Conservation (phyloP, 805 yeast species). For the Kodamaea sagamina region DNA sequence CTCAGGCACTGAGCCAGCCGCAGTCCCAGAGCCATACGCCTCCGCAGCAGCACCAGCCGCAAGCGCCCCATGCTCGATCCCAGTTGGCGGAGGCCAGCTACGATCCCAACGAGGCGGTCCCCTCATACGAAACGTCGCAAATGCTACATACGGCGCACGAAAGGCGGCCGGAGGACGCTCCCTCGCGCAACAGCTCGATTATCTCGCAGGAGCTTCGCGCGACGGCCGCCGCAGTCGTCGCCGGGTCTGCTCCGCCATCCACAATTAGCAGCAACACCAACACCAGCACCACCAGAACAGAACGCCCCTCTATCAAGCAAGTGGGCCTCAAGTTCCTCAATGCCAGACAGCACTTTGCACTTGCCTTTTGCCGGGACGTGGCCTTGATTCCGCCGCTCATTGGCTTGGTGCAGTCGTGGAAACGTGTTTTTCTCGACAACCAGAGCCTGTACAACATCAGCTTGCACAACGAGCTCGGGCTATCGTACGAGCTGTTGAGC, state of each 20-base stretch:
- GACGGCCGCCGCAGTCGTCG: conserved; percentile 5
- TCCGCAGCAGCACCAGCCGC: conserved; percentile 9
- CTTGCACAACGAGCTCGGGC: conserved; percentile 11
- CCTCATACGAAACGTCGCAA: conserved; percentile 46
- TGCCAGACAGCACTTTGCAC: conserved; percentile 71
- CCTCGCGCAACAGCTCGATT: conserved; percentile 10
- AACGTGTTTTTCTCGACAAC: conserved; percentile 27
- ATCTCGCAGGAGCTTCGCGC: conserved; percentile 7
- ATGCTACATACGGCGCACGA: conserved; percentile 19
- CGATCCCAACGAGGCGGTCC: conserved; percentile 40
- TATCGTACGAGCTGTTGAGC: conserved; percentile 2
- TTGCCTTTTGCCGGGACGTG: conserved; percentile 77
- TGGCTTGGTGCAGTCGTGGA: conserved; percentile 52
- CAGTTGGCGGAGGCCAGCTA: conserved; percentile 3
- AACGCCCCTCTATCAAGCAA: conserved; percentile 42
- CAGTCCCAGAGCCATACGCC: conserved; percentile 12
- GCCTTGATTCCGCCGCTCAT: conserved; percentile 68
- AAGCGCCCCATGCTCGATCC: neutral
- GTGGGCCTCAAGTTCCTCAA: conserved; percentile 71
- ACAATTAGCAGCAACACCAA: conserved; percentile 7
- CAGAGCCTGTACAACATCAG: conserved; percentile 10
- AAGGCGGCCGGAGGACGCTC: conserved; percentile 7
- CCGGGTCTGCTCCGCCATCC: conserved; percentile 1
- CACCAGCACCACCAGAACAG: conserved; percentile 13
- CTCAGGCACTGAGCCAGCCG: conserved; percentile 7